Base-by-base conservation (phyloP, 2,329 filamentous ascomycete genomes). In the Cladorrhinum sp. region DNA sequence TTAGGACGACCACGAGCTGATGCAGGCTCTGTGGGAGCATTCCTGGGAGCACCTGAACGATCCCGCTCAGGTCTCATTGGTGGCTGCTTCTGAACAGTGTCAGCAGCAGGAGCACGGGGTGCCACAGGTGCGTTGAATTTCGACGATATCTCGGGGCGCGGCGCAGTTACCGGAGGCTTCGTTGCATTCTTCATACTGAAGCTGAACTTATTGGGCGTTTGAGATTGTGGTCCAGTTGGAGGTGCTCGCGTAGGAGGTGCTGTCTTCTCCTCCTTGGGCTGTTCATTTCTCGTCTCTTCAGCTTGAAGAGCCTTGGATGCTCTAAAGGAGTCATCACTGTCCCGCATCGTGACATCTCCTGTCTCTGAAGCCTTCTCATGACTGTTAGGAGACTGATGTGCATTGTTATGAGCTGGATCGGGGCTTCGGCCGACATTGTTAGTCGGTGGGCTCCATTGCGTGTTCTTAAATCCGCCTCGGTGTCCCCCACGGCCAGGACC, bases 141-240 rank as follows among this genome's bases (percentile, higher is more conserved):
- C 65, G 85, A 83, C 0, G 85, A 87, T 57, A 88, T 88, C 65
- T 88, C 85, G 2, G 82, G 84, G 64, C 88, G 87, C 2, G 85
- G 85, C 12, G 79, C 78, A 8, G 85, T 76, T 13, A 83, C 76
- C 1, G 80, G 75, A 7, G 81, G 77, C 66, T 88, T 88, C 10
- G 80, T 82, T 48, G 89, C 84, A 9, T 87, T 84, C 72, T 97
- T 97, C 74, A 98, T 92, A 1, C 92, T 92, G 73, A 98, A 98
- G 72, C 92, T 96, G 70, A 97, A 96, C 75, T 93, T 95, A 50
- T 86, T 85, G 57, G 67, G 57, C 18, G 77, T 75, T 32, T 81
- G 77, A 12, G 76, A 72, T n/a, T 82, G 79, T n/a, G 83, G 79
- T 4, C 83, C 81, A 1, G 80, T 78, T 20, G 82, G 79, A 1